These are phyloP conservation scores for Hura crepitans DNA, from an alignment of 441 rosid genomes.

Conservation along the genomic window DNA sequence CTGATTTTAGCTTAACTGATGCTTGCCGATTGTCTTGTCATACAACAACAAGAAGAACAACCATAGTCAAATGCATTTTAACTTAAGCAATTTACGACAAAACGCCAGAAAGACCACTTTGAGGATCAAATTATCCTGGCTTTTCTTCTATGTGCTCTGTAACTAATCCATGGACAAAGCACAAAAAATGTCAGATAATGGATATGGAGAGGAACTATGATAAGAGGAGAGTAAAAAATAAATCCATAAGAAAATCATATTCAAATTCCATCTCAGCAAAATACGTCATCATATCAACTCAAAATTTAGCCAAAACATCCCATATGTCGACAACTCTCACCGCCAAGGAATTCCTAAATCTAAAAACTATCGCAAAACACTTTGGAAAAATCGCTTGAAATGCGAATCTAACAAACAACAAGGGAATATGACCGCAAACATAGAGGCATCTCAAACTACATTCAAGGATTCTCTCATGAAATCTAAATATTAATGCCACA, in stretches of 20 bases:
- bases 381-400: neutral
- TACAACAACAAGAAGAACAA: neutral
- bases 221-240: neutral
- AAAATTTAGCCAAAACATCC: neutral
- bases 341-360: neutral
- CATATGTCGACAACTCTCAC: slow-evolving; percentile 5
- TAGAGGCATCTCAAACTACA: neutral
- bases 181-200: neutral
- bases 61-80: no score
- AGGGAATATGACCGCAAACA: neutral
- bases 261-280: neutral
- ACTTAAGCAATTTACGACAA: neutral
- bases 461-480: neutral
- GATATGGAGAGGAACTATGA: neutral
- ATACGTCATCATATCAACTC: neutral
- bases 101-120: neutral
- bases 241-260: neutral
- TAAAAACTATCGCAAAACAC: neutral
- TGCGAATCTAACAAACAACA: neutral
- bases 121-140: neutral
- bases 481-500: neutral
- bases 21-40: neutral
- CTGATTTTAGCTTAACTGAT: neutral
- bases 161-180: neutral
- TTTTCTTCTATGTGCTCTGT: neutral